Base-by-base conservation (phyloP, 345 rosid species). In the Citrus trifoliata region DNA sequence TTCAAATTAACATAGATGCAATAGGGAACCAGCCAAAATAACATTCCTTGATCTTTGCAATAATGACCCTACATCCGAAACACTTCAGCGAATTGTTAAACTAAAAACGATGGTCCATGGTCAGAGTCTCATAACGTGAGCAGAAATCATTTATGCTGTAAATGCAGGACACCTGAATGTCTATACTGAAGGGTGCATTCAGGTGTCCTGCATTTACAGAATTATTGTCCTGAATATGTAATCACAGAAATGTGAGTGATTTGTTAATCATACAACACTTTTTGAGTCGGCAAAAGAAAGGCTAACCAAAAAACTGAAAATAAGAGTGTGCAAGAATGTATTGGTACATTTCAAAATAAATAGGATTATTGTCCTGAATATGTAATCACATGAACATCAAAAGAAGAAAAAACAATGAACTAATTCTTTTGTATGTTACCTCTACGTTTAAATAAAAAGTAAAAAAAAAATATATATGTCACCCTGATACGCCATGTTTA, bases 351-450 rank as follows among this genome's bases (percentile, higher is more conserved):
- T 71, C 53, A 59, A 61, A 28, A 46, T 37, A 76, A 75, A 33
- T 37, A 65, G 71, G 67, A 67, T 72, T 7, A 40, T 30, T 22
- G 16, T 12, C 46, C 38, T 27, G 38, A 66, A 59, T 56, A 64
- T 76, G 56, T 84, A 68, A 74, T 75, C 76, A 81, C 53, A 37
- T 60, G 40, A 83, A 73, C 71, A 66, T 73, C 35, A 68, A 68
- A 68, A 56, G 10, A 46, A 71, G 7, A 14, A 28, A 51, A 62
- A 78, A 61, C 27, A 84, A 82, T 48, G 63, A 82, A 85, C 72
- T 73, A 79, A 77, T 60, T 65, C 35, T 61, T 46, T 40, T 72
- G 67, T 83, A 79, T 81, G 60, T 61, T 68, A 74, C 28, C 73
- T 68, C 42, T 81, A 58, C 10, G 32, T 58, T 66, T 30, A 62